Percentiles rank a stretch among this genome's conserved stretches.
phyloP scores from a whole-genome alignment of 2,329 filamentous ascomycete genomes.

The Exophiala aquamarina region DNA sequence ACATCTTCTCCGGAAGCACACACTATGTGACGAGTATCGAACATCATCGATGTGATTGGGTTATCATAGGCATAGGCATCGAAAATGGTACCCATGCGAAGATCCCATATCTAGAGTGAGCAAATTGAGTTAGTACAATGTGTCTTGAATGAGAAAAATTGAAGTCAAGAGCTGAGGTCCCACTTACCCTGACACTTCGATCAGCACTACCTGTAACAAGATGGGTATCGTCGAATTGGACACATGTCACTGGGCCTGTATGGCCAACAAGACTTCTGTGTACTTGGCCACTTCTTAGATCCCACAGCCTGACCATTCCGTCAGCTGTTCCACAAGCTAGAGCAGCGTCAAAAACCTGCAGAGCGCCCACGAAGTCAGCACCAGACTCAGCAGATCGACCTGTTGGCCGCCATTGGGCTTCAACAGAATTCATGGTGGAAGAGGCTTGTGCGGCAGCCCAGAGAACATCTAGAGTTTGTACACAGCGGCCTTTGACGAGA shows the following conservation, averaged over 20 bases:
- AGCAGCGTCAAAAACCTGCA: conserved; percentile 95
- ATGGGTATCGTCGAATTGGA: conserved; percentile 96
- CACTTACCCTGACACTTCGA: conserved; percentile 84
- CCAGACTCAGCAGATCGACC: conserved; percentile 62
- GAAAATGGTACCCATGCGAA: conserved; percentile 90
- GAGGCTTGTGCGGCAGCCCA: conserved; percentile 94
- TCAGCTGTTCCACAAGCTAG: conserved; percentile 95
- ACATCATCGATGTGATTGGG: conserved; percentile 94
- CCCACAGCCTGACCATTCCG: conserved; percentile 95
- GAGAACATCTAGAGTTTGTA: conserved; percentile 95
- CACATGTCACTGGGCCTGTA: conserved; percentile 86
- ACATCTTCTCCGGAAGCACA: conserved; percentile 88
- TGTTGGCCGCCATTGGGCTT: conserved; percentile 68
- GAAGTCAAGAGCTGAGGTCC: conserved; percentile 4
- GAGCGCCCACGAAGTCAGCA: conserved; percentile 88
- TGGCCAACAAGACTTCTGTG: conserved; percentile 93
- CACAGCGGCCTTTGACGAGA: conserved; percentile 91
- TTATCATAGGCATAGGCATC: conserved; percentile 96
- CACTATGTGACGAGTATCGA: conserved; percentile 86
- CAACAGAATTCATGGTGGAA: conserved; percentile 55
- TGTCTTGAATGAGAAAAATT: conserved; percentile 15
- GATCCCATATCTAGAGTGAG: conserved; percentile 88
- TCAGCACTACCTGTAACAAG: conserved; percentile 91
- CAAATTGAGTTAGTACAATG: conserved; percentile 27
- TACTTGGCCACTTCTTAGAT: conserved; percentile 94